Evolutionary conservation across 192 early-diverging fungal species (phyloP).

Genomic region (Piromyces sp.): DNA sequence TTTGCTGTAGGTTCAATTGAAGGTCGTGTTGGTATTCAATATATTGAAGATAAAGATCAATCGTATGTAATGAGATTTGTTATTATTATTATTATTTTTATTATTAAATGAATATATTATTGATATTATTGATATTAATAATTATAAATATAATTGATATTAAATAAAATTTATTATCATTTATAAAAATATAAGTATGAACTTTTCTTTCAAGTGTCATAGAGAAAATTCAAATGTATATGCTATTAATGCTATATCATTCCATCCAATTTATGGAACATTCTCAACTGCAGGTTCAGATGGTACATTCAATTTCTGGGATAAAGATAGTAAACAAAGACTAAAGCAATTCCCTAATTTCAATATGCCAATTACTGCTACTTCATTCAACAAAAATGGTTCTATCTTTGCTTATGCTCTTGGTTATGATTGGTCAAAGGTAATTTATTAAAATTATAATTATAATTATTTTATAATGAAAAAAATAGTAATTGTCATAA

Average conservation of each 20-base stretch:
- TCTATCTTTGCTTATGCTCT: constrained; percentile 80
- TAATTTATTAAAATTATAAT: no score
- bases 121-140: not conserved
- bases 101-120: not conserved
- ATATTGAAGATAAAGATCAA: constrained; percentile 62
- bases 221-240: constrained; percentile 52
- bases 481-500: no score
- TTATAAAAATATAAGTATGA: no score
- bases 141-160: not conserved
- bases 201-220: constrained; percentile 93
- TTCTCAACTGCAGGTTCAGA: constrained; percentile 77
- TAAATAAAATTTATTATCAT: no score
- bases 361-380: constrained; percentile 43
- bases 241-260: constrained; percentile 30
- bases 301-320: constrained; percentile 81
- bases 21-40: constrained; percentile 83
- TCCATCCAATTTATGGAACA: constrained; percentile 73
- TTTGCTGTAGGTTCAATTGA: constrained; percentile 88
- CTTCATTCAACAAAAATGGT: constrained; percentile 68
- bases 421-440: constrained; percentile 71
- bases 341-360: constrained; percentile 56
- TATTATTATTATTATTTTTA: not conserved
- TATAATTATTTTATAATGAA: no score
- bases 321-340: constrained; percentile 76
- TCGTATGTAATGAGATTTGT: not conserved